phyloP scores from a whole-genome alignment of 2,329 filamentous ascomycete genomes.

The Xylariaceae sp. region DNA sequence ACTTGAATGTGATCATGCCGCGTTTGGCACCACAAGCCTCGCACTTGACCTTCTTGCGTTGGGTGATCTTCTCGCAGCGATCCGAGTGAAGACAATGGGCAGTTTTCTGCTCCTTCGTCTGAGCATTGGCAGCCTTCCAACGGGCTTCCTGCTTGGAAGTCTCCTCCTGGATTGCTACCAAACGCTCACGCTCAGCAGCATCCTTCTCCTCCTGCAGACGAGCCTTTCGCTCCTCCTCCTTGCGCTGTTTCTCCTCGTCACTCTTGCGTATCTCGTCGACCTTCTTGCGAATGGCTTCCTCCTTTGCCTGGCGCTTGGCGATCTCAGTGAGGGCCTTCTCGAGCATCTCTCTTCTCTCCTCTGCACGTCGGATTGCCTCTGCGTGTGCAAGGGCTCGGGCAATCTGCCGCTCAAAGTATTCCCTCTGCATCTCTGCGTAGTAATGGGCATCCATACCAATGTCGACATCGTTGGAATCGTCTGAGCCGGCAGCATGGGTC shows the following conservation, averaged over 20 bases:
- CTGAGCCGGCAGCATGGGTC: not conserved
- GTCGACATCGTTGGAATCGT: not conserved
- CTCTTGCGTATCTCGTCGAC: not conserved
- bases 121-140: slow-evolving; percentile 1
- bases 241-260: not conserved
- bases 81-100: slow-evolving; percentile 5
- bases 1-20: slow-evolving; percentile 1
- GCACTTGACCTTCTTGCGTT: slow-evolving; percentile 6
- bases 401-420: not conserved
- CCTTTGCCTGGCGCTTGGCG: not conserved
- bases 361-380: not conserved
- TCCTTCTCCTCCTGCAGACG: not conserved
- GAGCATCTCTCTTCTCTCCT: not conserved
- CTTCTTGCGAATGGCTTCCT: not conserved
- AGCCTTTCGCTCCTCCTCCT: not conserved
- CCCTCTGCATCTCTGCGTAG: not conserved
- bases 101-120: not conserved
- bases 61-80: not conserved
- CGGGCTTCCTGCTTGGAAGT: not conserved
- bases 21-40: slow-evolving; percentile 3
- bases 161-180: not conserved
- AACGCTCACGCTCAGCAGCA: not conserved
- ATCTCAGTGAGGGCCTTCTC: no score
- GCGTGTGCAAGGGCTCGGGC: not conserved
- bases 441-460: not conserved